Base-by-base conservation (phyloP, 495 filamentous ascomycete genomes). In the Trichoderma asperelloides region DNA sequence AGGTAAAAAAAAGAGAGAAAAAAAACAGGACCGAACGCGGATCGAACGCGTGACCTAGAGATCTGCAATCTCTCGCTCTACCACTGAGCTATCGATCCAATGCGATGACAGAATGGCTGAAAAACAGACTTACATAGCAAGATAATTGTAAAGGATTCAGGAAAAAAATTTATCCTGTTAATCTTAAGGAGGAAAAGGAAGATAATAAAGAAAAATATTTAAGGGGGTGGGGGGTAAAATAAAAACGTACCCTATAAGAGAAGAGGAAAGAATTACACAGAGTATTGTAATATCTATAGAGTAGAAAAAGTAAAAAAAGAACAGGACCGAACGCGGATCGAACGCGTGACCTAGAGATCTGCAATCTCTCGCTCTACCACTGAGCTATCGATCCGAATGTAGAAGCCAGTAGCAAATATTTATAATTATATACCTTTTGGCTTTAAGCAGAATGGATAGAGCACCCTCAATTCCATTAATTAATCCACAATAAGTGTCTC, bases 21-120 rank as follows among this genome's bases (percentile, higher is more conserved):
- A 60, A 60, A 60, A 25, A 13, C 0, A 64, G 62, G 33, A 64
- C 62, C 62, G 40, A 64, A 40, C 62, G 62, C 27, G 62, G 62
- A 64, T 64, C 62, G 62, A 64, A 64, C 62, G 27, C 62, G 62
- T 40, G 62, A 64, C 62, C 62, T 64, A 64, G 62, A 64, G 62
- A 64, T 64, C 62, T 64, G 62, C 62, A 64, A 64, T 64, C 62
- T 64, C 62, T 64, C 62, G 62, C 62, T 64, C 62, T 64, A 64
- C 62, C 62, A 40, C 62, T 64, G 62, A 64, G 62, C 62, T 64
- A 64, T 64, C 40, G 62, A 64, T 64, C 27, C 55, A 13, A 11
- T 21, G 21, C n/a, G 47, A 30, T 28, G 21, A 23, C 30, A 2
- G 30, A 6, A 6, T 2, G 30, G 30, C 30, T 33, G 2, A 33